Base-by-base conservation (phyloP, 805 yeast genomes). In the Yarrowia sp. region DNA sequence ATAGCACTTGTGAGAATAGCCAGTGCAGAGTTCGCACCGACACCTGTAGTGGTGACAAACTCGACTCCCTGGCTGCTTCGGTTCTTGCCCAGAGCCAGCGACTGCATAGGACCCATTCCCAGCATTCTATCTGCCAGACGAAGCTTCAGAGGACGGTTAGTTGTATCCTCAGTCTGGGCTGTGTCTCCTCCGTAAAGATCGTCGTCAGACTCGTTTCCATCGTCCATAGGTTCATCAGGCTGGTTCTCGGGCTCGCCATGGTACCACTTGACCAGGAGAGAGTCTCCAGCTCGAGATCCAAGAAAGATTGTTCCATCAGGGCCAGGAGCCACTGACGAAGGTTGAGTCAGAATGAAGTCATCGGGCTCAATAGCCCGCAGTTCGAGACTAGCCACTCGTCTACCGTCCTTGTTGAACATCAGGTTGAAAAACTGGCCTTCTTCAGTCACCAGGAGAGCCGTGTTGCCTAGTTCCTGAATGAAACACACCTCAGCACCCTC, bases 51-150 rank as follows among this genome's bases (percentile, higher is more conserved):
- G 0, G 89, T 86, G 8, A 91, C 83, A 3, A 92, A 83, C 8
- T 91, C 89, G 17, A 84, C 79, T 73, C 90, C 95, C 56, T 84
- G 81, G 70, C 76, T 80, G 70, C 87, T 88, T 2, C 96, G 94
- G 74, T 90, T 63, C 60, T 82, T 81, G 0, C 93, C 97, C 40
- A 87, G 72, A 0, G 92, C 82, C 70, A 92, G 82, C 47, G 87
- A 85, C 2, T 90, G 81, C 13, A 90, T 79, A 0, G 97, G 97
- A 0, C 97, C 97, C 71, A 84, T 81, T 72, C 87, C 90, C 2
- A 82, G 73, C 12, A 92, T 74, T 1, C 78, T 77, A 71, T 91
- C 95, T 39, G 17, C 79, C 76, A 68, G 88, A 84, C 70, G 78
- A 74, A 70, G 78, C 76, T 71, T 55, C 70, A 67, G 38, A 39